phyloP scores from a whole-genome alignment of 1,284 basidiomycete species.

The Ceratobasidium papillatum region DNA sequence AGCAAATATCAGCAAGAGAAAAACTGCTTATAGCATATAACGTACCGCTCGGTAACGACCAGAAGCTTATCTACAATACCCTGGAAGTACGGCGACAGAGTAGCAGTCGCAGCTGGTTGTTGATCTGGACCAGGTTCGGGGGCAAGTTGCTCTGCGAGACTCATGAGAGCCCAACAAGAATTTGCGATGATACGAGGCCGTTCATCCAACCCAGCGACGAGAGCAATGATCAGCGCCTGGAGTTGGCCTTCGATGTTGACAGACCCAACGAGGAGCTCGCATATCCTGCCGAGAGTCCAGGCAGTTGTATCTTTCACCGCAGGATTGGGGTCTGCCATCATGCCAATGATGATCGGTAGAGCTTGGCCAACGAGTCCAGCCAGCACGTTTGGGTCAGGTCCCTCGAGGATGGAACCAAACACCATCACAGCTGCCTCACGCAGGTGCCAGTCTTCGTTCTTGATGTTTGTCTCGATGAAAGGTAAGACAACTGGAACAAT shows the following conservation, averaged over 20 bases:
- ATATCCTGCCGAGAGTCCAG: slow-evolving; percentile 97
- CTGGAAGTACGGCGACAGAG: slow-evolving; percentile 91
- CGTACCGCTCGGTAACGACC: slow-evolving; percentile 84
- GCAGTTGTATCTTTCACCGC: slow-evolving; percentile 98
- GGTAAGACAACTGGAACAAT: slow-evolving; percentile 95
- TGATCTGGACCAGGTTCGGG: slow-evolving; percentile 66
- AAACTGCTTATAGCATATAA: slow-evolving; percentile 42
- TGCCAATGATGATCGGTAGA: slow-evolving; percentile 90
- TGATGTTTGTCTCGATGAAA: slow-evolving; percentile 98
- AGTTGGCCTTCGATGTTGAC: slow-evolving; percentile 93
- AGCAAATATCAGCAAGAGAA: slow-evolving; percentile 2
- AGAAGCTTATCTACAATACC: slow-evolving; percentile 85
- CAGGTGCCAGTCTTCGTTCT: slow-evolving; percentile 89
- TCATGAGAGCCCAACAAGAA: slow-evolving; percentile 97
- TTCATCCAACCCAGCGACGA: slow-evolving; percentile 85
- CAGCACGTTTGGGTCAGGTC: slow-evolving; percentile 87
- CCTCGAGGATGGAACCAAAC: slow-evolving; percentile 97
- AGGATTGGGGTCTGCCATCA: slow-evolving; percentile 88
- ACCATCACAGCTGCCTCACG: slow-evolving; percentile 99
- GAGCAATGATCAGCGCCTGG: slow-evolving; percentile 81
- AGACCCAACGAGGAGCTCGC: slow-evolving; percentile 85
- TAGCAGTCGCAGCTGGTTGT: slow-evolving; percentile 57
- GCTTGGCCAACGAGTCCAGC: slow-evolving; percentile 94
- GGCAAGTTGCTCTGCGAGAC: slow-evolving; percentile 85
- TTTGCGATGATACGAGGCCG: slow-evolving; percentile 89